Evolutionary conservation across 768 basidiomycete genomes (phyloP).

Genomic region (Termitomyces sp.): DNA sequence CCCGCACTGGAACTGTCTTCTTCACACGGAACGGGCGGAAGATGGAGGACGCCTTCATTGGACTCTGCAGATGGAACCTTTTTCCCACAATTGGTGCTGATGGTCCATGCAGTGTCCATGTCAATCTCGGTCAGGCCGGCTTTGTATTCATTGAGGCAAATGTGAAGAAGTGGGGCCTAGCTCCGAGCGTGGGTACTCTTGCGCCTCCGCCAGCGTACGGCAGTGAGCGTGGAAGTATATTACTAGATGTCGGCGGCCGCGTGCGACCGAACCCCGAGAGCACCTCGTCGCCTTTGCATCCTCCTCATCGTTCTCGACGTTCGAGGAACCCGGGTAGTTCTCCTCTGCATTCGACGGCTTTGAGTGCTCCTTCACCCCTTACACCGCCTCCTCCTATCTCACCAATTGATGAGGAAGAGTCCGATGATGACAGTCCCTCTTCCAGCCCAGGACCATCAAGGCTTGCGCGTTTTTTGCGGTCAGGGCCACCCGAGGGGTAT

Average conservation of each 20-base stretch:
- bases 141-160: slow-evolving; percentile 99
- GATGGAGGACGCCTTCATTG: slow-evolving; percentile 93
- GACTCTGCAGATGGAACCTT: slow-evolving; percentile 85
- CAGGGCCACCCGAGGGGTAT: slow-evolving; percentile 19
- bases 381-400: slow-evolving; percentile 70
- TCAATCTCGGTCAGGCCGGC: slow-evolving; percentile 95
- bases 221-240: slow-evolving; percentile 92
- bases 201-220: slow-evolving; percentile 98
- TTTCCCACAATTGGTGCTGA: slow-evolving; percentile 98
- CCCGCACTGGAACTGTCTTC: slow-evolving; percentile 96
- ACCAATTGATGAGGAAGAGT: slow-evolving; percentile 61
- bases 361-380: slow-evolving; percentile 34
- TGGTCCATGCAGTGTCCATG: slow-evolving; percentile 93
- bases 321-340: slow-evolving; percentile 36
- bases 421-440: slow-evolving; percentile 31
- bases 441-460: slow-evolving; percentile 44
- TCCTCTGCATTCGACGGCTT: slow-evolving; percentile 53
- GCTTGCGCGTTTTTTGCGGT: slow-evolving; percentile 19
- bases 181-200: slow-evolving; percentile 94
- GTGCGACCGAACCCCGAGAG: slow-evolving; percentile 34
- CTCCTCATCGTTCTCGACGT: slow-evolving; percentile 59
- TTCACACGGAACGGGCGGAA: slow-evolving; percentile 98
- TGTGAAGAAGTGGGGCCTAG: slow-evolving; percentile 99
- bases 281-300: slow-evolving; percentile 47
- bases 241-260: slow-evolving; percentile 85